Evolutionary conservation across 495 filamentous ascomycete genomes (phyloP).

Genomic region (Talaromyces wortmannii): DNA sequence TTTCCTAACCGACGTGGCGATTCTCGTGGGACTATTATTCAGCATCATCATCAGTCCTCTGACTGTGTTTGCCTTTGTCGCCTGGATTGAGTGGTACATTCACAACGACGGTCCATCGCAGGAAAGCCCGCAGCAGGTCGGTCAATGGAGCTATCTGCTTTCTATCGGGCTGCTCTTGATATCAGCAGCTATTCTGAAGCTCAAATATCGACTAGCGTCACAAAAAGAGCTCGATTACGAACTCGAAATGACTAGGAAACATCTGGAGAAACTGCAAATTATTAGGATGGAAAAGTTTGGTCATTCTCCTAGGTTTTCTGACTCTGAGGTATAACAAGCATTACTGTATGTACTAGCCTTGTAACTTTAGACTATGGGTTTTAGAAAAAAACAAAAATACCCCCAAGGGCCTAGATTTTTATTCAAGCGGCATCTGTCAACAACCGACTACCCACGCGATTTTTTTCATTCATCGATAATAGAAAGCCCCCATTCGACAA

Average conservation of each 20-base stretch:
- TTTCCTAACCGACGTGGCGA: slow-evolving; percentile 8
- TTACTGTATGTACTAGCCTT: too few relatives aligned
- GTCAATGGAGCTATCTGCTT: slow-evolving; percentile 24
- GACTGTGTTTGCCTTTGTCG: slow-evolving; percentile 23
- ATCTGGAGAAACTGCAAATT: slow-evolving; percentile 11
- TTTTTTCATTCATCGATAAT: too few relatives aligned
- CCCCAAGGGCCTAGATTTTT: too few relatives aligned
- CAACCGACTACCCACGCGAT: too few relatives aligned
- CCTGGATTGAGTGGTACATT: slow-evolving; percentile 26
- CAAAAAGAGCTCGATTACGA: slow-evolving; percentile 17
- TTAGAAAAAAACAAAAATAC: too few relatives aligned
- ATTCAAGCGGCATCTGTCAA: too few relatives aligned
- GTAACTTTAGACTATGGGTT: too few relatives aligned
- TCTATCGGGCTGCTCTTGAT: slow-evolving; percentile 19
- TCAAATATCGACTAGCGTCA: slow-evolving; percentile 21
- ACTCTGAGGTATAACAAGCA: too few relatives aligned
- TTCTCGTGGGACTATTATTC: slow-evolving; percentile 16
- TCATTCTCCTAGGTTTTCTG: not conserved
- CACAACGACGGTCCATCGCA: slow-evolving; percentile 22
- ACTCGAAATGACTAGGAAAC: slow-evolving; percentile 8
- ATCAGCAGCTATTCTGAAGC: slow-evolving; percentile 18
- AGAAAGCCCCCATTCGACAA: too few relatives aligned
- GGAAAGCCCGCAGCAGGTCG: slow-evolving; percentile 23
- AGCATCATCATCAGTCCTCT: slow-evolving; percentile 29
- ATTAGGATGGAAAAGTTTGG: not conserved